Evolutionary conservation across 1,139 yeast genomes (phyloP), one percentile per base, ranked within the genome.

Genomic region (Debaryomycetaceae sp.): DNA sequence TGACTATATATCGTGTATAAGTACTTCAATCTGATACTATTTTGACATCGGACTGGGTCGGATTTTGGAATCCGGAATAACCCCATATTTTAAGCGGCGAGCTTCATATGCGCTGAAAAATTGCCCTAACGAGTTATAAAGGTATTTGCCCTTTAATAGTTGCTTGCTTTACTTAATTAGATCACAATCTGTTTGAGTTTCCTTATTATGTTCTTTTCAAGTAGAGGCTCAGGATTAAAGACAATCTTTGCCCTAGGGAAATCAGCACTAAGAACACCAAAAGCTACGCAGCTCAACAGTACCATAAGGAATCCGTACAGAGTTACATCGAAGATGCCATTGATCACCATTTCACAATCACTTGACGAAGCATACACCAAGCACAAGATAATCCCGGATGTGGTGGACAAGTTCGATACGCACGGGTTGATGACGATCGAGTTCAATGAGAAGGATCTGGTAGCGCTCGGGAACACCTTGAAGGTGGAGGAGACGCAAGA

Each of bases 381-480:
- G 62, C 82, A 79, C 63, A 81, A 77, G 54, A 70, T 84, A 42
- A 66, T 83, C 40, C 88, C 89, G 34, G 87, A 83, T 17, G 86
- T 81, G 37, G 72, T 76, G 49, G 81, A 75, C 45, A 60, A 66
- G 48, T 74, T 73, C 50, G 69, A 62, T 37, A 68, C 76, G 38
- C 75, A 74, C 48, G 80, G 79, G 6, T 63, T 74, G 46, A 64
- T 75, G 46, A 69, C 76, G 27, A 72, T 74, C 54, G 78, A 70
- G 53, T 75, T 72, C 55, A 78, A 76, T 38, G 66, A 72, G 6
- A 76, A 77, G 46, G 72, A 74, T 43, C 85, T 82, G 47, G 97
- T 88, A 22, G 78, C 93, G 0, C 69, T 88, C 69, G 97, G 97
- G 22, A 89, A 90, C 66, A 78, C 84, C 5, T 70, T 90, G 47